Conservation (phyloP, 331 rosid species). For the Pyracantha coccinea region DNA sequence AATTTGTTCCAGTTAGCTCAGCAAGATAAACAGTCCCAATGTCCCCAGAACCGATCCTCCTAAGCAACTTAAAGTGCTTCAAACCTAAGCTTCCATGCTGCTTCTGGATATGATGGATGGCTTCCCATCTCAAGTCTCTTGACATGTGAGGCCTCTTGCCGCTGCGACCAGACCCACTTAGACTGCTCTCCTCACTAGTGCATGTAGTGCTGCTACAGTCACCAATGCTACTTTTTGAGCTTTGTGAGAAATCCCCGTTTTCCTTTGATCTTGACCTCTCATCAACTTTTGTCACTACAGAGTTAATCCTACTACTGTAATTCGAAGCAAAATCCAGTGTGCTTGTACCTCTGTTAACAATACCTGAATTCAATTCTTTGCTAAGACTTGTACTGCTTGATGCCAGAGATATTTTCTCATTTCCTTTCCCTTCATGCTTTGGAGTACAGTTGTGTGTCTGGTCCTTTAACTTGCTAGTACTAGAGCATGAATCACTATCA, state of each 20-base stretch:
- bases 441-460: constrained; percentile 26
- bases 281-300: constrained; percentile 42
- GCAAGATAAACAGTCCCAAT: constrained; percentile 97
- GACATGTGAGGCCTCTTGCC: constrained; percentile 98
- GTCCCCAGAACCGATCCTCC: constrained; percentile 95
- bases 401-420: constrained; percentile 33
- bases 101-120: constrained; percentile 55
- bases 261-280: constrained; percentile 81
- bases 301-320: constrained; percentile 46
- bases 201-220: constrained; percentile 89
- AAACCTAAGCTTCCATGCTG: constrained; percentile 66
- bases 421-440: constrained; percentile 39
- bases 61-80: constrained; percentile 67
- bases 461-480: constrained; percentile 34
- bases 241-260: constrained; percentile 83
- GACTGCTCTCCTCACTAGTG: constrained; percentile 84
- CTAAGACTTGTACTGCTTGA: constrained; percentile 45
- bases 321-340: constrained; percentile 37
- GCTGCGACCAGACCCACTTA: constrained; percentile 68
- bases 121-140: constrained; percentile 94
- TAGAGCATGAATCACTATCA: constrained; percentile 37
- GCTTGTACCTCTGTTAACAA: constrained; percentile 19
- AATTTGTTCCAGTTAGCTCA: constrained; percentile 65
- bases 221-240: constrained; percentile 96
- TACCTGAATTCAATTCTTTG: constrained; percentile 41